Evolutionary conservation across 768 basidiomycete genomes (phyloP), one percentile per base, ranked within the genome.

Genomic region (Tremella mesenterica): DNA sequence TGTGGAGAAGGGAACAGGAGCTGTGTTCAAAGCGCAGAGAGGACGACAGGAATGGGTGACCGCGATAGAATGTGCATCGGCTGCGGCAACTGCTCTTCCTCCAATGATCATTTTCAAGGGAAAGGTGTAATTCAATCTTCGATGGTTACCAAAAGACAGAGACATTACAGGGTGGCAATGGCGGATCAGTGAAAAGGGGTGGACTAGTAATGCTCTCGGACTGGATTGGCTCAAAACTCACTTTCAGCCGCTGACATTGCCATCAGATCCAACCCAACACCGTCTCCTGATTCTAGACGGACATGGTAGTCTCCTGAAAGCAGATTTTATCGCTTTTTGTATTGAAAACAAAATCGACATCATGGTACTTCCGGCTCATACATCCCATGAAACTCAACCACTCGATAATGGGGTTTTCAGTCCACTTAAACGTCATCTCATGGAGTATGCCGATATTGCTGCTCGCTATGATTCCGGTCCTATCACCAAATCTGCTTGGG

Each of bases 301-400:
- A 14, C 47, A 54, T 36, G 53, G 53, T 8, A 54, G 53, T 47
- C 53, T 48, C 25, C 25, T 39, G 20, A 7, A 27, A 29, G 29
- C 31, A 18, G 28, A n/a, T 18, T 54, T 54, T 28, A 48, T 54
- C 29, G 47, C 20, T 16, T 27, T 48, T 12, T 54, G 53, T 20
- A 54, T 54, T 14, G 12, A 29, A 31, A 43, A 52, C 34, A 23
- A 16, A 8, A 45, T 52, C 16, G 43, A 52, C 44, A n/a, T 46
- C 25, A 47, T 53, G 44, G 28, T 41, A 29, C 27, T 48, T 13
- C 56, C 44, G 26, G 46, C 45, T 20, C 56, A 48, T 33, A 48
- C 48, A 33, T 57, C 23, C 44, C 57, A 53, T 54, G 52, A 26
- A 30, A 57, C 39, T 21, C 52, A 34, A 36, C 55, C 39, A n/a